These are phyloP conservation scores for Phoma sp. DNA, from an alignment of 2,329 filamentous ascomycete species.

Conservation along the genomic window DNA sequence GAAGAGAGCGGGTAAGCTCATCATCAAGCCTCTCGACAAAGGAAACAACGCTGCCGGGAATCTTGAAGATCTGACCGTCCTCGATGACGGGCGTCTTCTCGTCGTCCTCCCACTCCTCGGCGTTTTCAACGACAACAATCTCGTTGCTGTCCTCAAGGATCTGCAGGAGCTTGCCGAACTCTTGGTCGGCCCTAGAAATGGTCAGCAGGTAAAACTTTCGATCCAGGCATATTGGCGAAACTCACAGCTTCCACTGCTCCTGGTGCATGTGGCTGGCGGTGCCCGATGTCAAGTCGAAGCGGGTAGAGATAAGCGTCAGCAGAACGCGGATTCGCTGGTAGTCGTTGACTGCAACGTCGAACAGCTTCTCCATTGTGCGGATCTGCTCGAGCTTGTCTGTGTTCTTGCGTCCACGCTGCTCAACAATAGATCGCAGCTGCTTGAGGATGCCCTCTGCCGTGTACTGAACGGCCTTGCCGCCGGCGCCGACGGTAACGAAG, in stretches of 20 bases:
- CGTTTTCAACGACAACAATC: conserved; percentile 86
- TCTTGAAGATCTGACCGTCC: conserved; percentile 80
- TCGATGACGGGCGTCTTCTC: conserved; percentile 84
- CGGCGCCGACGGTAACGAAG: conserved; percentile 86
- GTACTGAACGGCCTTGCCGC: conserved; percentile 87
- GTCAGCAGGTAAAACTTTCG: conserved; percentile 11
- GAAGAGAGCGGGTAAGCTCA: conserved; percentile 94
- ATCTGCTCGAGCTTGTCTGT: conserved; percentile 95
- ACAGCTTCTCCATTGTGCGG: conserved; percentile 93
- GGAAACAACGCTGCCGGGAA: conserved; percentile 92
- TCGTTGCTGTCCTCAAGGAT: conserved; percentile 80
- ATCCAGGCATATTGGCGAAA: conserved; percentile 1
- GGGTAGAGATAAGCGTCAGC: conserved; percentile 86
- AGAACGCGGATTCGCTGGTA: conserved; percentile 96
- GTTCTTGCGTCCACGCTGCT: conserved; percentile 98
- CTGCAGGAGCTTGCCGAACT: conserved; percentile 77
- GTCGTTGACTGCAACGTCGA: conserved; percentile 85
- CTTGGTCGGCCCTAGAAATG: conserved; percentile 71
- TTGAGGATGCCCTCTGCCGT: conserved; percentile 98
- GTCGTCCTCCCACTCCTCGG: conserved; percentile 99
- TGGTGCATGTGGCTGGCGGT: conserved; percentile 84
- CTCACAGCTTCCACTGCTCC: conserved; percentile 89
- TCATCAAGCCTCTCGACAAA: conserved; percentile 95
- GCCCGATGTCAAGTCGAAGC: conserved; percentile 89
- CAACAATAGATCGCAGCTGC: conserved; percentile 89